These are phyloP conservation scores for Cymbomonas tetramitiformis DNA, from an alignment of 139 green algal genomes.

Conservation along the genomic window DNA sequence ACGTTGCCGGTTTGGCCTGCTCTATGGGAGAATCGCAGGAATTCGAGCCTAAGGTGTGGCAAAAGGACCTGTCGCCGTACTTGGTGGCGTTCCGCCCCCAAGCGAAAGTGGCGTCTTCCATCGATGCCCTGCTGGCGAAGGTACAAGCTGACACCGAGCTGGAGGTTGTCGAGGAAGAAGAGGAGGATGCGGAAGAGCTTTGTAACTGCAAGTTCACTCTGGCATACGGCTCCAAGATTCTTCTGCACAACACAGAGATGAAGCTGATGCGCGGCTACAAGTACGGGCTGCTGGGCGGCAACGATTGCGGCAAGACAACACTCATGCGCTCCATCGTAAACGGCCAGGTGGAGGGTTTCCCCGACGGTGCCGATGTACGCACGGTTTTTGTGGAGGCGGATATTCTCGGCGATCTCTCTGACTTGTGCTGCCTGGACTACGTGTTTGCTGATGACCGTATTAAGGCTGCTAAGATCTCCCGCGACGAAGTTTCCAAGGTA, in stretches of 20 bases:
- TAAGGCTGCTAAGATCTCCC: constrained; percentile 25
- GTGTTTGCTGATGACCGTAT: constrained; percentile 32
- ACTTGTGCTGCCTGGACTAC: constrained; percentile 31
- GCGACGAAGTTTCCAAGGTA: constrained; percentile 33
- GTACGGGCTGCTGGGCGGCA: constrained; percentile 33
- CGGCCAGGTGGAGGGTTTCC: constrained; percentile 35
- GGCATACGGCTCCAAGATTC: constrained; percentile 37
- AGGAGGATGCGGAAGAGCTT: constrained; percentile 28
- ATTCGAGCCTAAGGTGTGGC: constrained; percentile 20
- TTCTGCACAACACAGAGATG: constrained; percentile 37
- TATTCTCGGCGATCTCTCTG: constrained; percentile 21
- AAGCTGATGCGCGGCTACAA: constrained; percentile 30
- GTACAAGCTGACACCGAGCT: constrained; percentile 14
- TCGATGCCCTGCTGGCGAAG: constrained; percentile 3
- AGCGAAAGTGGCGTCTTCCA: too few relatives aligned
- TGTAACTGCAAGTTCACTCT: constrained; percentile 34
- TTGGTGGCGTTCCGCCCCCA: too few relatives aligned
- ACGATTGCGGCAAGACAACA: constrained; percentile 35
- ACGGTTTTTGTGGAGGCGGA: constrained; percentile 25
- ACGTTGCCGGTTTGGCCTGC: constrained; percentile 13
- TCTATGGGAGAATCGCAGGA: constrained; percentile 14
- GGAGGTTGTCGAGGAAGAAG: constrained; percentile 15
- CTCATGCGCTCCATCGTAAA: constrained; percentile 37
- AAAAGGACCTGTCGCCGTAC: constrained; percentile 10
- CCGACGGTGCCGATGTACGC: constrained; percentile 9